Conservation (phyloP, 331 rosid species). For the Pyracantha coccinea region DNA sequence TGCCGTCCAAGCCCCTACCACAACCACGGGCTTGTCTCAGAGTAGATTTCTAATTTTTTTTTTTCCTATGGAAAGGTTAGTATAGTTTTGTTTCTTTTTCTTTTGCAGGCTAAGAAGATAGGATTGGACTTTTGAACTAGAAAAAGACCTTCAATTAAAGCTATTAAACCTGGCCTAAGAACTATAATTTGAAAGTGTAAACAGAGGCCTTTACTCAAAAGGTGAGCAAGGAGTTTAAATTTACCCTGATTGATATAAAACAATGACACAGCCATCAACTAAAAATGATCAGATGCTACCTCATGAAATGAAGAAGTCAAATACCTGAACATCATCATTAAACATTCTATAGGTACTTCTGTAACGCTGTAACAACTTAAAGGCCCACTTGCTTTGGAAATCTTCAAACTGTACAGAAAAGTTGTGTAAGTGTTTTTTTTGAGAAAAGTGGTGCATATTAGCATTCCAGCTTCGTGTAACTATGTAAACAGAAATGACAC, state of each 20-base stretch:
- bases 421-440: background rate
- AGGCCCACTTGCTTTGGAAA: slow-evolving; percentile 99
- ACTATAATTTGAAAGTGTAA: background rate
- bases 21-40: background rate
- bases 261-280: background rate
- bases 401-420: slow-evolving; percentile 76
- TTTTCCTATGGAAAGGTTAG: background rate
- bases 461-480: background rate
- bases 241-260: background rate
- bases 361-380: slow-evolving; percentile 89
- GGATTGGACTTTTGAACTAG: background rate
- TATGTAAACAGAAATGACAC: background rate
- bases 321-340: slow-evolving; percentile 98
- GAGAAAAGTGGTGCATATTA: background rate
- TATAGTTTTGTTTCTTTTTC: background rate
- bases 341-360: slow-evolving; percentile 91
- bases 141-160: background rate
- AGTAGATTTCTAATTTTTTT: background rate
- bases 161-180: background rate
- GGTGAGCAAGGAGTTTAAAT: background rate
- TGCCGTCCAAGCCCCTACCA: too few species aligned
- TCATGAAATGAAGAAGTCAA: background rate
- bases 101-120: background rate
- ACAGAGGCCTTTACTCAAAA: background rate
- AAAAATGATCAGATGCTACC: background rate